Evolutionary conservation across 2,329 filamentous ascomycete genomes (phyloP), one percentile per base, ranked within the genome.

Genomic region (Aspergillus sp.): DNA sequence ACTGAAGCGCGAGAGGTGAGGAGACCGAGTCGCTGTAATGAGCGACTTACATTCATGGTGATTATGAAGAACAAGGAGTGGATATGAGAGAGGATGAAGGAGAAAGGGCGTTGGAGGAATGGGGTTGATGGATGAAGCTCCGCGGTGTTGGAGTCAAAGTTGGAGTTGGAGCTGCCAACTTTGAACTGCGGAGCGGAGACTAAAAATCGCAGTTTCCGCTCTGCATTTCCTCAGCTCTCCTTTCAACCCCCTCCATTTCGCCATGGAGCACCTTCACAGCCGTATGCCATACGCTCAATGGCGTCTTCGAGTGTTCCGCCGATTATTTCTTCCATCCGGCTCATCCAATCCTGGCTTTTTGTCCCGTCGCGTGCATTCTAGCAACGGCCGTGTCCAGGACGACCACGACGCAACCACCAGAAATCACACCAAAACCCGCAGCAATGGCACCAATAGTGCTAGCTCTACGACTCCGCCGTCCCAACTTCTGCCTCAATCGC

Each of bases 401-500:
- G 23, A 37, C 15, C 15, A 17, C 37, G 15, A 54, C 9, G 27
- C 39, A 53, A 60, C 61, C 35, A 55, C 21, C 35, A 35, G 21
- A 17, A 35, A 14, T 52, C 12, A 48, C 44, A 23, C 21, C 45
- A 31, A 44, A 47, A 23, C 35, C 12, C 9, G 25, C 25, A 17
- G 23, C 31, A 51, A 48, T 50, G 51, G 4, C 19, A 43, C 19
- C 41, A 21, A 14, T 37, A 19, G 41, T 23, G 12, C 25, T 55
- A 2, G 31, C 9, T 11, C 25, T 53, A 4, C 37, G 19, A 39
- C 47, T 4, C 65, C 58, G 37, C 72, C 66, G 31, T 76, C 73
- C 1, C 60, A 71, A 43, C 66, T 65, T 2, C 71, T 76, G 25
- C 73, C 73, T 2, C 70, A 74, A 60, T 76, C 73, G 1, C 73